Base-by-base conservation (phyloP, 1,139 yeast genomes). In the Yamadazyma taylorii region DNA sequence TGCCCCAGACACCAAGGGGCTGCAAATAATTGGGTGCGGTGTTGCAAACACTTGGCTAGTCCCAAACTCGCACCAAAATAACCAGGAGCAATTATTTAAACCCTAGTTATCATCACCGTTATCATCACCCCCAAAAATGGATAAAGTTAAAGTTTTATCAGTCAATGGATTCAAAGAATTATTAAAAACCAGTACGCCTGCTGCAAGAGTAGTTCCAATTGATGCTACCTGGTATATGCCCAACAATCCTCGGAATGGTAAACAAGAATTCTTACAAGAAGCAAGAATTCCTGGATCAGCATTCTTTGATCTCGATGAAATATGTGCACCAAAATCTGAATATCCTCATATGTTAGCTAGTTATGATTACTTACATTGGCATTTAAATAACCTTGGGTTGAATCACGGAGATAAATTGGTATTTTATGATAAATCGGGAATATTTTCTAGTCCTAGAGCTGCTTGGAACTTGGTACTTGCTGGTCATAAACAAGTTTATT, bases 181-280 rank as follows among this genome's bases (percentile, higher is more conserved):
- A 21, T 5, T 43, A 3, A 38, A 43, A 28, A 31, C 41, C 4
- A 36, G 36, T 7, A 43, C 32, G 4, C 45, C 56, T 0, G 33
- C 46, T 2, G 44, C 57, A 5, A 48, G 81, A 30, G 73, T 84
- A 10, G 61, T 85, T 9, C 85, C 95, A 1, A 66, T 92, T 17
- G 98, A 92, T 58, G 81, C 95, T 5, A 82, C 97, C 0, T 92
- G 97, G 97, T 88, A 79, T 58, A 73, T 90, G 79, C 96, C 97
- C 32, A 83, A 81, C 53, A 67, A 65, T 32, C 79, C 83, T 9
- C 69, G 76, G 36, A 70, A 76, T 48, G 94, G 84, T 2, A 62
- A 59, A 36, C 63, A 69, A 14, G 87, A 86, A 48, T 81, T 70
- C 55, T 58, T 67, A 40, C 69, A 74, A 26, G 69, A 71, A 37